Evolutionary conservation across 352 stramenopile species (phyloP).

Genomic region (Pythium grandisporangium): DNA sequence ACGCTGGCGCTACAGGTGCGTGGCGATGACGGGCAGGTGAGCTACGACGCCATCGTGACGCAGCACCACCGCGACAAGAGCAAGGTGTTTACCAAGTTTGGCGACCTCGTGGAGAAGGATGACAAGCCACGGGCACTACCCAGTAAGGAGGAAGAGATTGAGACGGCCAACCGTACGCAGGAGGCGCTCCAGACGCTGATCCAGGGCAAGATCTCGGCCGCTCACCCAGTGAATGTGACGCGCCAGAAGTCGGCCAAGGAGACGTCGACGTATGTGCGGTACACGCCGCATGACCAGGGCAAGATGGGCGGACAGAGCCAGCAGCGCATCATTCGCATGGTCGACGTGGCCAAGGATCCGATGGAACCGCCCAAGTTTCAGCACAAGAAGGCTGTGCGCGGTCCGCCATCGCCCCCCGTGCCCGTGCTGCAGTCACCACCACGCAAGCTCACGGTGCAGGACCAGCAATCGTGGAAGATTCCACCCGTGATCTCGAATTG

Average conservation of each 20-base stretch:
- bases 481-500: slow-evolving; percentile 99
- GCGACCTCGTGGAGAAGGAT: slow-evolving; percentile 90
- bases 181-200: slow-evolving; percentile 89
- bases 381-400: slow-evolving; percentile 94
- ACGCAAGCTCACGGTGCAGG: slow-evolving; percentile 88
- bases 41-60: slow-evolving; percentile 97
- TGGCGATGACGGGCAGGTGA: slow-evolving; percentile 76
- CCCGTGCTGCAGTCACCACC: slow-evolving; percentile 90
- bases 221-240: slow-evolving; percentile 50
- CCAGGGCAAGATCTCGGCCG: slow-evolving; percentile 86
- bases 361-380: slow-evolving; percentile 99
- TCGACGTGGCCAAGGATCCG: slow-evolving; percentile 97
- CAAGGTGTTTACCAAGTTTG: slow-evolving; percentile 91
- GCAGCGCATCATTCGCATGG: slow-evolving; percentile 98
- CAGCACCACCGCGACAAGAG: slow-evolving; percentile 93
- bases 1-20: slow-evolving; percentile 91
- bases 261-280: slow-evolving; percentile 73
- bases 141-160: slow-evolving; percentile 49
- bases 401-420: slow-evolving; percentile 85
- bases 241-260: slow-evolving; percentile 90
- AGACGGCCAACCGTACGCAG: slow-evolving; percentile 56
- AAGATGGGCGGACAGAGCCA: slow-evolving; percentile 44
- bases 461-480: slow-evolving; percentile 98
- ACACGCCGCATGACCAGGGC: slow-evolving; percentile 77
- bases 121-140: slow-evolving; percentile 52